Base-by-base conservation (phyloP, 106 monocot genomes). In the Cymbidium sinense region DNA sequence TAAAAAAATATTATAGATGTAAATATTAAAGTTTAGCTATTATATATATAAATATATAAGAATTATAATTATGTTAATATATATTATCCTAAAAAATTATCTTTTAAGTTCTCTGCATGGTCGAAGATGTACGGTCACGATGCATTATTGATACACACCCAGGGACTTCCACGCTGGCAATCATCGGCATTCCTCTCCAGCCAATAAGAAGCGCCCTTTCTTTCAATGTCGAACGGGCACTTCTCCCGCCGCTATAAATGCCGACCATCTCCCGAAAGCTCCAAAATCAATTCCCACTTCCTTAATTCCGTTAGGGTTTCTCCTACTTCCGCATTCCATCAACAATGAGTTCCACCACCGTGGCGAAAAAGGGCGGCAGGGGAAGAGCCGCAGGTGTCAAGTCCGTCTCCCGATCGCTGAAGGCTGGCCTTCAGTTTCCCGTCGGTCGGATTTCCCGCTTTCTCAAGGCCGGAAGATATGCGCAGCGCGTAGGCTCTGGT, bases 361-460 rank as follows among this genome's bases (percentile, higher is more conserved):
- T 30, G 0, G 34, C 82, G 23, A 80, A 79, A 9, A 80, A 80
- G 76, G 83, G 86, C 73, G 83, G 86, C 0, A 65, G 86, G 9
- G 86, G 86, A 34, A 15, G 74, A 52, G 80, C 80, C 75, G 18
- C 34, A 5, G 83, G 83, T 44, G 41, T 83, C 43, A 87, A 86
- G 58, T 76, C 86, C 20, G 82, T 82, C 18, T 88, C 88, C 36
- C 80, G 83, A 4, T 88, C 88, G 7, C 50, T 30, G 43, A 89
- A 89, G 80, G 89, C 89, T 12, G 89, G 89, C 20, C 89, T 89
- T 55, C 89, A 89, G 82, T 89, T 86, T 75, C 89, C 89, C 34
- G 89, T 89, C 18, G 89, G 89, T 15, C 77, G 89, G n/a, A 80
- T 89, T 28, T 86, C 89, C 4, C 79, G 89, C 3, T 86, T 86